A percentile compares a stretch with the other conserved stretches of the same genome.
Evolutionary conservation across 192 early-diverging fungal species (phyloP).

Genomic region (Podila epicladia): DNA sequence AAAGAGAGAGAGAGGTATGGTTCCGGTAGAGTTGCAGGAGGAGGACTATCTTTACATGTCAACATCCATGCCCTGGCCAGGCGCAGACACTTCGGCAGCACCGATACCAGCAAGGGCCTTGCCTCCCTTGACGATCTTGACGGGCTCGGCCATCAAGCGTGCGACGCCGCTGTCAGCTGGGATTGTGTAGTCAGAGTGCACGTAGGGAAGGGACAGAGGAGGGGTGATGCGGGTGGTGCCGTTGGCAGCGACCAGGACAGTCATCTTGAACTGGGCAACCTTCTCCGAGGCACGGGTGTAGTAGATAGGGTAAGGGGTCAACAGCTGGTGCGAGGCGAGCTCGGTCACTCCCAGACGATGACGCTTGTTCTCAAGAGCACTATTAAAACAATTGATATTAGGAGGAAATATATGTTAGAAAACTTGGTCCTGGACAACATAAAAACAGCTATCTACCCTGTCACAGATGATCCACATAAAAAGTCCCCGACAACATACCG

Average conservation of each 20-base stretch:
- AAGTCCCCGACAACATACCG: slow-evolving; percentile 41
- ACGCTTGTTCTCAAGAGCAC: slow-evolving; percentile 52
- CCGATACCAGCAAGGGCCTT: slow-evolving; percentile 41
- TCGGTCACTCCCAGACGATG: slow-evolving; percentile 77
- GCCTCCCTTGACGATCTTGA: slow-evolving; percentile 47
- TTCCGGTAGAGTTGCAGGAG: neutral
- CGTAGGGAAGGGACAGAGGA: slow-evolving; percentile 75
- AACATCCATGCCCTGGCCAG: slow-evolving; percentile 45
- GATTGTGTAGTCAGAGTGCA: slow-evolving; percentile 75
- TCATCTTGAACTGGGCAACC: slow-evolving; percentile 80
- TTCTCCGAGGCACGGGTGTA: slow-evolving; percentile 60
- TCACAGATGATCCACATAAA: neutral
- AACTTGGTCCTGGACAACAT: slow-evolving; percentile 14
- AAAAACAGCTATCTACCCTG: neutral
- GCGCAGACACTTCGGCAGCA: slow-evolving; percentile 39
- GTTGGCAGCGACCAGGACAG: slow-evolving; percentile 67
- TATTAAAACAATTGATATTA: slow-evolving; percentile 6
- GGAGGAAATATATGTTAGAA: neutral
- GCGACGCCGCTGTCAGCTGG: slow-evolving; percentile 49
- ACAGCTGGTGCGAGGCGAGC: slow-evolving; percentile 67
- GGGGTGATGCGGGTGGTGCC: slow-evolving; percentile 75
- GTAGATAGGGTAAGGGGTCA: slow-evolving; percentile 72
- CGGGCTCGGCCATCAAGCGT: slow-evolving; percentile 40
- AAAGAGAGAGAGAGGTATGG: neutral
- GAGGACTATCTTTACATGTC: slow-evolving; percentile 27